Base-by-base conservation (phyloP, 306 rosid species). In the Quercus robur region DNA sequence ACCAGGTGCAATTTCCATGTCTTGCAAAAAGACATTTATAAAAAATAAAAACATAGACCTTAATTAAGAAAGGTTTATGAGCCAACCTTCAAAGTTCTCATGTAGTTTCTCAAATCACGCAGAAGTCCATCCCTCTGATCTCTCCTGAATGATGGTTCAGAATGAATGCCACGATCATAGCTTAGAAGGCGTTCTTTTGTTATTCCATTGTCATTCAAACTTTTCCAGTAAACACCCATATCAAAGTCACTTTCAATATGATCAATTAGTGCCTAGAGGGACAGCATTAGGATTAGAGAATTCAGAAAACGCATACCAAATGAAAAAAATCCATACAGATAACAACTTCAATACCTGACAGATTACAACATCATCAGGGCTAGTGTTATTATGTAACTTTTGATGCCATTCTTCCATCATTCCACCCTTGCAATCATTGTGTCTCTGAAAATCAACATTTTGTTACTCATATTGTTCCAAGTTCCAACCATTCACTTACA, bases 391-490 rank as follows among this genome's bases (percentile, higher is more conserved):
- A 86, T 95, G 99, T 86, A 95, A 88, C 87, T 95, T 95, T 81
- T 95, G 99, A 84, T 95, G 99, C 99, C 99, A 95, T 87, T 95
- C 97, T 86, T 95, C 99, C 98, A 95, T 95, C 85, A 95, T 89
- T 81, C 87, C 97, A 7, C 99, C 99, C 84, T 87, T 91, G 88
- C 97, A 93, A 5, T 90, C 84, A 77, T 91, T 93, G 0, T 91
- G 91, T 73, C 99, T 91, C 99, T 95, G 85, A 76, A 81, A 80
- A 74, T 71, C 73, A 81, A 56, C 77, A 62, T 85, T 41, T 56
- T 77, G 49, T 33, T 76, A 76, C 81, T 58, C 76, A 61, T 30
- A 75, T 61, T 61, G 56, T 25, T 81, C 55, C 70, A 76, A 61
- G 56, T 20, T 81, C 55, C 72, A 80, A 81, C 79, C 72, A 75